phyloP scores from a whole-genome alignment of 768 basidiomycete species.

The Rhodosporidiobolus sp. region DNA sequence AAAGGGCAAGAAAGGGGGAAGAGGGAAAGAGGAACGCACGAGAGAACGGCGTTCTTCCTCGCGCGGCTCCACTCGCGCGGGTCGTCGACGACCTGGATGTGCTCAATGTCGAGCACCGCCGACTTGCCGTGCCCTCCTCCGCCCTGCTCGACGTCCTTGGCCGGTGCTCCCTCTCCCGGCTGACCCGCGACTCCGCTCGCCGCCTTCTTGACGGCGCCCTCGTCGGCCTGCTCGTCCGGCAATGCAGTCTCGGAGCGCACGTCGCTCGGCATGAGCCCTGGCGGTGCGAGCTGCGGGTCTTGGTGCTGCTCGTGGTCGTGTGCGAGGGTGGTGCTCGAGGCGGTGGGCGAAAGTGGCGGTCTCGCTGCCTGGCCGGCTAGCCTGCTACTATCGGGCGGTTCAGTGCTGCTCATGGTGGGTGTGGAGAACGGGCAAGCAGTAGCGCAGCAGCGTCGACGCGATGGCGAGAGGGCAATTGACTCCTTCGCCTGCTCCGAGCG shows the following conservation, averaged over 20 bases:
- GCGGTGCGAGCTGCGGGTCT: not conserved
- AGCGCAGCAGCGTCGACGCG: too few relatives aligned
- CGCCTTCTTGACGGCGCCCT: not conserved
- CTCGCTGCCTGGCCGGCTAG: too few relatives aligned
- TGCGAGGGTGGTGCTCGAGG: not conserved
- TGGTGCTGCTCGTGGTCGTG: not conserved
- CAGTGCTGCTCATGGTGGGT: too few relatives aligned
- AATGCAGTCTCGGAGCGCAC: not conserved
- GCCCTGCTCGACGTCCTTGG: not conserved
- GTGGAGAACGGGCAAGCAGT: too few relatives aligned
- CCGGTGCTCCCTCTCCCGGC: too few relatives aligned
- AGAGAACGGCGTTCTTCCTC: constrained; percentile 22
- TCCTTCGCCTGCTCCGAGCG: too few relatives aligned
- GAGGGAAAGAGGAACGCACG: constrained; percentile 13
- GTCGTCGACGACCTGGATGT: constrained; percentile 37
- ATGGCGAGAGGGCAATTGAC: too few relatives aligned
- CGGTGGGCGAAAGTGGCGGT: not conserved
- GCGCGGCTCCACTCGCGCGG: constrained; percentile 28
- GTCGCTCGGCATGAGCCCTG: not conserved
- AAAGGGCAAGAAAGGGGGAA: not conserved
- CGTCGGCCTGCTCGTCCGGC: not conserved
- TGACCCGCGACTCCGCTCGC: too few relatives aligned
- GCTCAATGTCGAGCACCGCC: constrained; percentile 30
- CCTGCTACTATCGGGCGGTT: too few relatives aligned
- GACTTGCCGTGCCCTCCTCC: not conserved